phyloP scores from a whole-genome alignment of 1,139 yeast genomes.

The Protomyces inouyei region DNA sequence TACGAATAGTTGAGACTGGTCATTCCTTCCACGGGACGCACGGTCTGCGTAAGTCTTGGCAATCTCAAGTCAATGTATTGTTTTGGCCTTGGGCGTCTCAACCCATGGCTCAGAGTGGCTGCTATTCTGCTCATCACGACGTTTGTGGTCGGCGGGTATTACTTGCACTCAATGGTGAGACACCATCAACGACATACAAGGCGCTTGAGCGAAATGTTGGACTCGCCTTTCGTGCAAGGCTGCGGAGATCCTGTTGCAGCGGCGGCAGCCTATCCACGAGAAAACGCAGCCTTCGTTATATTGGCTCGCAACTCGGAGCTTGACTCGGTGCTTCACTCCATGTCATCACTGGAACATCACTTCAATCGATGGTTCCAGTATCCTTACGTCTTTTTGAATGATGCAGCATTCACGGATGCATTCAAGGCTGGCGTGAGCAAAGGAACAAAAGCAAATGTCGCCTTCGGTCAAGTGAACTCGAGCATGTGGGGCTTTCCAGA shows the following conservation, averaged over 20 bases:
- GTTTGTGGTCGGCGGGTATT: no score
- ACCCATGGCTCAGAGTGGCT: no score
- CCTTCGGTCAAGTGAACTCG: slow-evolving; percentile 56
- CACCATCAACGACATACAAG: no score
- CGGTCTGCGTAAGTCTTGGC: no score
- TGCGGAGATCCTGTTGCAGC: slow-evolving; percentile 27
- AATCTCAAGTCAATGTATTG: no score
- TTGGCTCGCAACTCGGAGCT: slow-evolving; percentile 72
- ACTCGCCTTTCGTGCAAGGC: slow-evolving; percentile 25
- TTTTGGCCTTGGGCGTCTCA: no score
- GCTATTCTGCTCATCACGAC: no score
- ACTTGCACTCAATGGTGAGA: no score
- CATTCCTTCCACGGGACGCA: no score
- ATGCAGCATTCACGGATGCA: slow-evolving; percentile 61
- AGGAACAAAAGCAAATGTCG: slow-evolving; percentile 54
- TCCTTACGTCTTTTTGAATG: slow-evolving; percentile 83
- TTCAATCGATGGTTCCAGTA: slow-evolving; percentile 87
- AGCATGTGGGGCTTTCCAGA: slow-evolving; percentile 56
- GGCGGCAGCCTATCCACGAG: slow-evolving; percentile 39
- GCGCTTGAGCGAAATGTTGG: not conserved
- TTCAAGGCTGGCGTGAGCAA: slow-evolving; percentile 52
- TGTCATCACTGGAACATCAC: slow-evolving; percentile 70
- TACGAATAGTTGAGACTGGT: no score
- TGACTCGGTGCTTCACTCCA: slow-evolving; percentile 61
- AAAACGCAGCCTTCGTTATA: slow-evolving; percentile 80